Conservation (phyloP, 1,139 yeast species). For the Scheffersomyces titani region DNA sequence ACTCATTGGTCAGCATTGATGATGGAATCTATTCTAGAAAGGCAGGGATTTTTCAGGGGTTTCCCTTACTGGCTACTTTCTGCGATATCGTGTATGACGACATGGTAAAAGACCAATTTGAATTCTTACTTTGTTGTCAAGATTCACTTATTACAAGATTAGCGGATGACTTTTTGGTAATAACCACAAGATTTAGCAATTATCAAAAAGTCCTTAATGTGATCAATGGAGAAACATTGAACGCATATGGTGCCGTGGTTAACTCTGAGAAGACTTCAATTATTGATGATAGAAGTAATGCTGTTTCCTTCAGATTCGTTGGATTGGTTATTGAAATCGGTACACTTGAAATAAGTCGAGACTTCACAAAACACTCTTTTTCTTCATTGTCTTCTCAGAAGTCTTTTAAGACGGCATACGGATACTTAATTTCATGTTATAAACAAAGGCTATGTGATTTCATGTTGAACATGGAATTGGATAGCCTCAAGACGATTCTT, state of each 20-base stretch:
- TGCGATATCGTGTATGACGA: slow-evolving; percentile 76
- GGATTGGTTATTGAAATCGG: slow-evolving; percentile 31
- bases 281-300: slow-evolving; percentile 8
- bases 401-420: slow-evolving; percentile 16
- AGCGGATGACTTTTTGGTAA: slow-evolving; percentile 83
- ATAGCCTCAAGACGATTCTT: slow-evolving; percentile 8
- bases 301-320: slow-evolving; percentile 23
- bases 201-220: slow-evolving; percentile 20
- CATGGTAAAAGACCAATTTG: slow-evolving; percentile 50
- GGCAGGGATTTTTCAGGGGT: slow-evolving; percentile 86
- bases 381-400: slow-evolving; percentile 12
- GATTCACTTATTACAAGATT: slow-evolving; percentile 56
- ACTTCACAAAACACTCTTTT: slow-evolving; percentile 10
- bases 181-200: slow-evolving; percentile 43
- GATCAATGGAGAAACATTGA: slow-evolving; percentile 36
- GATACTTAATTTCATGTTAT: slow-evolving; percentile 15
- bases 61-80: slow-evolving; percentile 70
- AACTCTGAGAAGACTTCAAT: slow-evolving; percentile 57
- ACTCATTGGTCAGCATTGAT: slow-evolving; percentile 18
- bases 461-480: slow-evolving; percentile 12
- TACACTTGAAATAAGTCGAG: slow-evolving; percentile 14
- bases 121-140: slow-evolving; percentile 21
- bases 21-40: slow-evolving; percentile 37
- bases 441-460: slow-evolving; percentile 11
- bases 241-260: slow-evolving; percentile 58